Evolutionary conservation across 2,329 filamentous ascomycete genomes (phyloP).

Genomic region (Trichoderma arundinaceum): DNA sequence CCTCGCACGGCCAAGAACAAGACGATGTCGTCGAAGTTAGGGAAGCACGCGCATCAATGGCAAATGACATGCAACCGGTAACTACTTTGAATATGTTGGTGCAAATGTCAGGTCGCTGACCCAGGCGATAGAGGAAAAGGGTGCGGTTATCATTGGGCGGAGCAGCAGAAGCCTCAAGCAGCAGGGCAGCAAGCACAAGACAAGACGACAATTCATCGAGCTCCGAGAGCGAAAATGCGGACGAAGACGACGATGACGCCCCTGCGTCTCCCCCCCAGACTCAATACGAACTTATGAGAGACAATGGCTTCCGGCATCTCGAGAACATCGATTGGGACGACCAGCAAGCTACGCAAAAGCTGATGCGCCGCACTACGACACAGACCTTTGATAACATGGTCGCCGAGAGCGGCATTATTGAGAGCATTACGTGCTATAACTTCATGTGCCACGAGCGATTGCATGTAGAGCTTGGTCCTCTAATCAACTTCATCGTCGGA

Average conservation of each 20-base stretch:
- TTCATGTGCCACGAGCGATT: slow-evolving; percentile 95
- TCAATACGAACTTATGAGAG: slow-evolving; percentile 67
- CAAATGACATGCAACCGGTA: slow-evolving; percentile 40
- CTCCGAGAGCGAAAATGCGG: slow-evolving; percentile 44
- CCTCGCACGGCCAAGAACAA: slow-evolving; percentile 41
- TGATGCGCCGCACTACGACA: slow-evolving; percentile 54
- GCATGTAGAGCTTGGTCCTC: slow-evolving; percentile 81
- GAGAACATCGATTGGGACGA: slow-evolving; percentile 64
- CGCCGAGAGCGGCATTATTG: slow-evolving; percentile 84
- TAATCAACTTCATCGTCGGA: slow-evolving; percentile 98
- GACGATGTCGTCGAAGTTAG: slow-evolving; percentile 44
- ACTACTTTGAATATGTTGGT: not conserved
- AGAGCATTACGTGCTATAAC: slow-evolving; percentile 84
- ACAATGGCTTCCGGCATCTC: slow-evolving; percentile 64
- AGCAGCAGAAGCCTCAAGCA: slow-evolving; percentile 21
- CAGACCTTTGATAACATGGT: slow-evolving; percentile 70
- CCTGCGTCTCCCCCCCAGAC: slow-evolving; percentile 54
- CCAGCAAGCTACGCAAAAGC: slow-evolving; percentile 66
- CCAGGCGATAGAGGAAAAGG: slow-evolving; percentile 42
- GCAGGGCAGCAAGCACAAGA: slow-evolving; percentile 31
- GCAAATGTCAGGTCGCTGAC: slow-evolving; percentile 37
- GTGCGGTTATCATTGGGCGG: slow-evolving; percentile 42
- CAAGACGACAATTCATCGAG: slow-evolving; percentile 37
- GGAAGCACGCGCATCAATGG: slow-evolving; percentile 50
- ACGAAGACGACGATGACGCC: slow-evolving; percentile 34